Evolutionary conservation across 352 stramenopile species (phyloP).

Genomic region (Pythium rishiriense): DNA sequence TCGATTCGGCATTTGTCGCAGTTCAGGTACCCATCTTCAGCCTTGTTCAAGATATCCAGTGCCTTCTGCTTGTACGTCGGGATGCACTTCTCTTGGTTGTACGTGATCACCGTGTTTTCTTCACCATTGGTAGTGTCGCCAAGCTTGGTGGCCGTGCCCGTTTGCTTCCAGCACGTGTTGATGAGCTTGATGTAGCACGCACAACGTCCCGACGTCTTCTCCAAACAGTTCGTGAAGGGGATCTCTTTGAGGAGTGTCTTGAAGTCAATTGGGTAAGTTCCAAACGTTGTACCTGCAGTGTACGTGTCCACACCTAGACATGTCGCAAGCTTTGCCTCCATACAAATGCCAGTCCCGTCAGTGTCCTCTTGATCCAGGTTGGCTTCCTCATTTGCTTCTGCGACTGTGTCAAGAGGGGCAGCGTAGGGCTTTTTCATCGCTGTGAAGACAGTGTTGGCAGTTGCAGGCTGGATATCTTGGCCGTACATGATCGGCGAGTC

Average conservation of each 20-base stretch:
- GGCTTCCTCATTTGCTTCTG: conserved; percentile 1
- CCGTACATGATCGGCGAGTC: conserved; percentile 80
- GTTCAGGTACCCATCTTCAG: conserved; percentile 63
- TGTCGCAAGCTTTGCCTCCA: conserved; percentile 65
- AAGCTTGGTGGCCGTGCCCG: conserved; percentile 31
- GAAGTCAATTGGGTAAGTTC: conserved; percentile 64
- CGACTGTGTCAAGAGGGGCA: conserved; percentile 15
- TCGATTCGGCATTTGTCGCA: conserved; percentile 75
- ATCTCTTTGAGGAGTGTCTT: conserved; percentile 61
- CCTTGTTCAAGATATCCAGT: conserved; percentile 52
- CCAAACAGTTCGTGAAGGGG: conserved; percentile 72
- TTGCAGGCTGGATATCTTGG: conserved; percentile 42
- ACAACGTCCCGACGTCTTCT: conserved; percentile 59
- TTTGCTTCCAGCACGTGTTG: conserved; percentile 66
- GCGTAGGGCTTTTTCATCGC: conserved; percentile 66
- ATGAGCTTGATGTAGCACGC: conserved; percentile 73
- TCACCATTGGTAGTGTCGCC: not conserved
- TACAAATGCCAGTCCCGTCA: conserved; percentile 29
- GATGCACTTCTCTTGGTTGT: conserved; percentile 66
- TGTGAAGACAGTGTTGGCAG: conserved; percentile 44
- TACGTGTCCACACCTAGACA: conserved; percentile 67
- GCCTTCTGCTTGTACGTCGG: conserved; percentile 49
- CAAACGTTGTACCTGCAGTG: conserved; percentile 36
- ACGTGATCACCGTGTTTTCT: conserved; percentile 33
- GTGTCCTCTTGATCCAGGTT: conserved; percentile 1